Conservation (phyloP, 225 moss, liverwort and hornwort genomes). For the Bryoerythrophyllum caledonicum region DNA sequence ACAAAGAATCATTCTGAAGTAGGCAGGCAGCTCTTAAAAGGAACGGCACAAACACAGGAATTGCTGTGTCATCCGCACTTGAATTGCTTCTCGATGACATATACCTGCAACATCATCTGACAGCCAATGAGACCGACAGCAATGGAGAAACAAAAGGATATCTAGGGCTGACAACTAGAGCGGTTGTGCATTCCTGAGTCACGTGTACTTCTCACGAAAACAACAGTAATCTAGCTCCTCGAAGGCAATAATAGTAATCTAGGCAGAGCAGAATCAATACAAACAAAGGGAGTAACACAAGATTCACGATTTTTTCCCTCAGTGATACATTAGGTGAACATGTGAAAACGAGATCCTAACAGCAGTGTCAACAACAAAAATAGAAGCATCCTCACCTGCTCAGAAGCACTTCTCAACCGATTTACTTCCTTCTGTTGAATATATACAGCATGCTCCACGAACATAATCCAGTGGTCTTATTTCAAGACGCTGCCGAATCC, state of each 20-base stretch:
- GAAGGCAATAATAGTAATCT: too few relatives aligned
- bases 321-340: neutral
- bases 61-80: constrained; percentile 14
- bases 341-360: neutral
- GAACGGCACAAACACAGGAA: constrained; percentile 6
- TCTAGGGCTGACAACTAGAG: neutral
- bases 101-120: constrained; percentile 19
- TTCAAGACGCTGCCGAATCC: constrained; percentile 18
- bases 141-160: neutral
- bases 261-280: neutral
- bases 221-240: neutral
- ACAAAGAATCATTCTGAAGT: constrained; percentile 15
- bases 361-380: neutral
- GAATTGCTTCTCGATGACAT: constrained; percentile 7
- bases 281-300: neutral
- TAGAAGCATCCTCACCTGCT: constrained; percentile 30
- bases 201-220: constrained; percentile 1
- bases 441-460: constrained; percentile 8
- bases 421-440: constrained; percentile 21
- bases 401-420: constrained; percentile 16
- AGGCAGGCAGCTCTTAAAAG: neutral
- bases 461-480: constrained; percentile 4
- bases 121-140: constrained; percentile 4
- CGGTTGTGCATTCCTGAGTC: neutral
- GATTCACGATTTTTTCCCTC: neutral